phyloP scores from a whole-genome alignment of 345 rosid genomes.

The Nasturtium officinale region DNA sequence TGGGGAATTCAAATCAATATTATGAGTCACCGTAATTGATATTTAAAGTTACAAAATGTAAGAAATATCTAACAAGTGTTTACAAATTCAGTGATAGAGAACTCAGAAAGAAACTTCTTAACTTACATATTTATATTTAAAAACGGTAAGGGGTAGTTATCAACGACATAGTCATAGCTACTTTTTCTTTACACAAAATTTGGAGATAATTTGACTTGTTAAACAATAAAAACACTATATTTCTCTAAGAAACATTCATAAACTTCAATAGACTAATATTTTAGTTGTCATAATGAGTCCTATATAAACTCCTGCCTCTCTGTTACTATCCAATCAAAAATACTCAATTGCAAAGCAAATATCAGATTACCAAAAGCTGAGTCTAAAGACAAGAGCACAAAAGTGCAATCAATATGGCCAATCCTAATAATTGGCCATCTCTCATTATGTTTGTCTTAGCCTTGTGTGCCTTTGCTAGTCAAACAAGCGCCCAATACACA shows the following conservation, averaged over 20 bases:
- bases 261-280: background rate
- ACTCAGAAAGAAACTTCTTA: background rate
- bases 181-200: background rate
- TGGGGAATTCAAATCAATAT: background rate
- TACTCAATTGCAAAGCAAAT: background rate
- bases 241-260: background rate
- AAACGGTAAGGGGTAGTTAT: slow-evolving; percentile 4
- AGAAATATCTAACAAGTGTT: background rate
- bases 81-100: background rate
- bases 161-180: slow-evolving; percentile 8
- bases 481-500: slow-evolving; percentile 24
- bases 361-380: background rate
- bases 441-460: slow-evolving; percentile 14
- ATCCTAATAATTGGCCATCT: slow-evolving; percentile 9
- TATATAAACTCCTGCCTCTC: background rate
- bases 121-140: slow-evolving; percentile 1
- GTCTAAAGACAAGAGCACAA: background rate
- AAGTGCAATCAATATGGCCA: slow-evolving; percentile 13
- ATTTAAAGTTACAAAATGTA: background rate
- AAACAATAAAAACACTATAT: background rate
- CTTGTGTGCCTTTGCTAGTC: slow-evolving; percentile 6
- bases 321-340: slow-evolving; percentile 1
- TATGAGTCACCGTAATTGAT: background rate
- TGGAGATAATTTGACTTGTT: background rate
- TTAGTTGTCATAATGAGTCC: background rate